phyloP scores from a whole-genome alignment of 441 rosid genomes.

The Isatis lusitanica region DNA sequence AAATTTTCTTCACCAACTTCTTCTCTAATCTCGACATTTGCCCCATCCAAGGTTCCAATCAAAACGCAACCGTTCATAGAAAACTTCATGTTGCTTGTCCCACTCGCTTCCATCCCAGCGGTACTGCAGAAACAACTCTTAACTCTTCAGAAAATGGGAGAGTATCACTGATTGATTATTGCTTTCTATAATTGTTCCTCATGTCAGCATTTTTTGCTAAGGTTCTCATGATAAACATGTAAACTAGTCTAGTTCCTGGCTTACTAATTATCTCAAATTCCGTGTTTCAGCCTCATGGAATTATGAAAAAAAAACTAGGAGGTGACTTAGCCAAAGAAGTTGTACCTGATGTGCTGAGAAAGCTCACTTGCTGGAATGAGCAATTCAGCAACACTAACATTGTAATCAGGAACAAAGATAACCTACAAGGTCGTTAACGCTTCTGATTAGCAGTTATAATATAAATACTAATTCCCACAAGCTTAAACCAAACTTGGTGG shows the following conservation, averaged over 20 bases:
- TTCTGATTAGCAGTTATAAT: neutral
- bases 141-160: neutral
- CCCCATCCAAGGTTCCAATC: slow-evolving; percentile 97
- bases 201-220: neutral
- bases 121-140: slow-evolving; percentile 52
- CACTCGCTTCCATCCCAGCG: slow-evolving; percentile 99
- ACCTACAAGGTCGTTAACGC: slow-evolving; percentile 49
- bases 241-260: neutral
- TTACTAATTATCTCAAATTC: neutral
- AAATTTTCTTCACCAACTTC: slow-evolving; percentile 96
- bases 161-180: neutral
- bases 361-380: slow-evolving; percentile 98
- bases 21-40: slow-evolving; percentile 90
- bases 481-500: neutral
- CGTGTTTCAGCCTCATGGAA: neutral
- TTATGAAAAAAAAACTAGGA: neutral
- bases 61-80: slow-evolving; percentile 91
- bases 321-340: neutral
- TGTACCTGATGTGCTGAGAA: slow-evolving; percentile 97
- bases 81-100: slow-evolving; percentile 99
- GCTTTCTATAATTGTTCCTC: neutral
- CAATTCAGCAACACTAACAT: slow-evolving; percentile 92
- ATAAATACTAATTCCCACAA: neutral
- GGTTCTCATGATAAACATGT: neutral
- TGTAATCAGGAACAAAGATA: slow-evolving; percentile 89